Evolutionary conservation across 2,329 filamentous ascomycete species (phyloP).

Genomic region (Talaromyces sp.): DNA sequence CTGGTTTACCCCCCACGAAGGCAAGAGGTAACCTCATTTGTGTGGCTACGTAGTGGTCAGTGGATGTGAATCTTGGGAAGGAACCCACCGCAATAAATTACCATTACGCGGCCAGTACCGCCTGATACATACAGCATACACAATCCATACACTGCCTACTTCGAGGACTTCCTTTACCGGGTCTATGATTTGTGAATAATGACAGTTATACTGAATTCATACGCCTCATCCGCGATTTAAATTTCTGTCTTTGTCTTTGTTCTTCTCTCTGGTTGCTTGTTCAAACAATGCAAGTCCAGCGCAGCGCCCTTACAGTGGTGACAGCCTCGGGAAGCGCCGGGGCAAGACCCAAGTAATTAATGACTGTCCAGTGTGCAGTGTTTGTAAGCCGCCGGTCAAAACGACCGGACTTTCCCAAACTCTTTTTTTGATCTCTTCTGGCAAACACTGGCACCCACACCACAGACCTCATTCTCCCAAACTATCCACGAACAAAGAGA

Average conservation of each 20-base stretch:
- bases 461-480: neutral
- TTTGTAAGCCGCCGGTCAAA: slow-evolving; percentile 10
- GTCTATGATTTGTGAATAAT: neutral
- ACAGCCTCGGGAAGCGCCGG: slow-evolving; percentile 16
- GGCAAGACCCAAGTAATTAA: slow-evolving; percentile 2
- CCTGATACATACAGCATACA: neutral
- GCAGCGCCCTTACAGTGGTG: neutral
- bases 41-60: slow-evolving; percentile 9
- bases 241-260: neutral
- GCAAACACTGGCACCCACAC: neutral
- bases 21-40: slow-evolving; percentile 11
- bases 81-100: slow-evolving; percentile 15
- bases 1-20: slow-evolving; percentile 13
- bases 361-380: neutral
- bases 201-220: neutral
- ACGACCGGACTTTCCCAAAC: slow-evolving; percentile 14
- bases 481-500: neutral
- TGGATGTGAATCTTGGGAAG: slow-evolving; percentile 9
- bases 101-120: slow-evolving; percentile 2
- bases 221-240: neutral
- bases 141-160: neutral
- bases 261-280: neutral
- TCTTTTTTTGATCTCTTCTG: neutral
- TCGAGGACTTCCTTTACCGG: neutral
- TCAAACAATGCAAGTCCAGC: neutral